phyloP scores from a whole-genome alignment of 495 filamentous ascomycete species.

The Trypethelium eluteriae region DNA sequence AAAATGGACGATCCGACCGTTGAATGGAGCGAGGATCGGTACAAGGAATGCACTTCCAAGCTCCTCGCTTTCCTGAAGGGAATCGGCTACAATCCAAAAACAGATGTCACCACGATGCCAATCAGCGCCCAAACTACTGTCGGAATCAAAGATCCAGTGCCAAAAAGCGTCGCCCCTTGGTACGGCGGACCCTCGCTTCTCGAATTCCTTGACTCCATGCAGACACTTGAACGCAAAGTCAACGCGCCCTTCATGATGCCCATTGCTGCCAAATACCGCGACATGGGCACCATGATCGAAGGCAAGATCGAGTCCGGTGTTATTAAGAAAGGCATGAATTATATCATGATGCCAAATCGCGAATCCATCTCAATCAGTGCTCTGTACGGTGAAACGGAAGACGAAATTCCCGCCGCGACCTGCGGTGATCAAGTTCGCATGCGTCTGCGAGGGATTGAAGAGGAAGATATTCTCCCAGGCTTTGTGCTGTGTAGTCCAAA shows the following conservation, averaged over 20 bases:
- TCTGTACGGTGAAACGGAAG: constrained; percentile 92
- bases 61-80: constrained; percentile 78
- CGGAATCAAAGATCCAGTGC: constrained; percentile 81
- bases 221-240: constrained; percentile 85
- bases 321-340: constrained; percentile 72
- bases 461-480: constrained; percentile 94
- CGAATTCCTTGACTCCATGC: constrained; percentile 86
- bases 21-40: constrained; percentile 87
- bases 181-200: constrained; percentile 89
- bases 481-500: constrained; percentile 93
- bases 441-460: constrained; percentile 86
- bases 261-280: constrained; percentile 85
- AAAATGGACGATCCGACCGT: constrained; percentile 98
- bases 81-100: constrained; percentile 87
- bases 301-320: constrained; percentile 94
- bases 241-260: constrained; percentile 99
- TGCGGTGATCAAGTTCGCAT: constrained; percentile 94
- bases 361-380: constrained; percentile 70
- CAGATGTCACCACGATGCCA: constrained; percentile 89
- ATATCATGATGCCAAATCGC: constrained; percentile 92
- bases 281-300: constrained; percentile 96
- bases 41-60: constrained; percentile 86
- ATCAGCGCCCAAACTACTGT: constrained; percentile 80
- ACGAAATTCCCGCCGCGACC: constrained; percentile 69
- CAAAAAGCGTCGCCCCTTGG: constrained; percentile 69